Base-by-base conservation (phyloP, 202 grass and related monocot species). In the Saccharum hybrid region DNA sequence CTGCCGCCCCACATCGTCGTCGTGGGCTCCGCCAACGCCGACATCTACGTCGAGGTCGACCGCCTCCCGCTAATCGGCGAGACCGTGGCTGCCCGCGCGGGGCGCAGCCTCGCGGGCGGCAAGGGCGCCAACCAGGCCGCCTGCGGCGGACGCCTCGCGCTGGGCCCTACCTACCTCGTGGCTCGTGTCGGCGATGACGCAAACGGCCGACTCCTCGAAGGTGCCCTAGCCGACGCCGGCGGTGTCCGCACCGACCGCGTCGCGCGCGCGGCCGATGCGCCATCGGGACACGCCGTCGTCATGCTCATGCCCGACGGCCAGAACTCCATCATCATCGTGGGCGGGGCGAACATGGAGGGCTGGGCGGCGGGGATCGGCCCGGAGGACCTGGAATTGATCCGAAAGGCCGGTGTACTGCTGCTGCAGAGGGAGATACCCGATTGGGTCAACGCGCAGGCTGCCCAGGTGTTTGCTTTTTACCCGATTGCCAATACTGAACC, bases 71-170 rank as follows among this genome's bases (percentile, higher is more conserved):
- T 84, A 22, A 68, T 70, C 71, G 96, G 93, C 22, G 91, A 98
- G 93, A 96, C 96, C 10, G 81, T 96, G 40, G 88, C 93, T 8
- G 93, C 93, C 18, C 54, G 48, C 8, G 75, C 89, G 1, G 96
- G 91, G 0, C 89, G 76, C 41, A 89, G 90, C 57, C 91, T 96
- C 18, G 91, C 96, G 9, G 93, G 93, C 0, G 96, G 93, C 15
- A 95, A 98, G 89, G 91, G 96, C 57, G 96, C 93, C 46, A 98
- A 98, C 75, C 96, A 98, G 87, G 96, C 96, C n/a, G 92, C 90
- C 76, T 96, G 93, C 62, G 89, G 92, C 7, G 96, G 93, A 2
- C 85, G 96, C 43, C 90, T 98, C 26, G 83, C 91, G 33, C 62
- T 59, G 74, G 82, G 87, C 7, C 28, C 85, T 28, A 96, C 96